Conservation (phyloP, 805 yeast genomes). For the Torulaspora maleeae region DNA sequence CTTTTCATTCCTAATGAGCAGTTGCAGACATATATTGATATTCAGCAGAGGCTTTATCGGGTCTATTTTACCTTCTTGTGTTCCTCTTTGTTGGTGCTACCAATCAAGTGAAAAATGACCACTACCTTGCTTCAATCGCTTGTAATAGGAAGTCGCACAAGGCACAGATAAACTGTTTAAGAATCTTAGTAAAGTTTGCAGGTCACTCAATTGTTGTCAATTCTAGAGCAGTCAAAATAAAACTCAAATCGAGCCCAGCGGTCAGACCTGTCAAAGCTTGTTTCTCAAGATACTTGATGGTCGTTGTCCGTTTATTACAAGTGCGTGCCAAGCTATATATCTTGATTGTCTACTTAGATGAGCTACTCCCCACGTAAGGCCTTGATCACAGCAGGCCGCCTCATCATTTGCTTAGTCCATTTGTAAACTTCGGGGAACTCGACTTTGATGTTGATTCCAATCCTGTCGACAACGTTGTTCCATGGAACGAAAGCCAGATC, state of each 20-base stretch:
- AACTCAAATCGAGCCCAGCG: not conserved
- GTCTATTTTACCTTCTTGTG: not conserved
- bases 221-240: not conserved
- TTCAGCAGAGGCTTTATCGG: not conserved
- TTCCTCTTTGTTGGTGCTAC: not conserved
- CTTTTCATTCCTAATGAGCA: slow-evolving; percentile 11
- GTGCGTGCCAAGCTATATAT: slow-evolving; percentile 2
- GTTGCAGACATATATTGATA: not conserved
- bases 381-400: slow-evolving; percentile 84
- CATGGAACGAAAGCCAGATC: slow-evolving; percentile 93
- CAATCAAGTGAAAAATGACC: not conserved
- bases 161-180: not conserved
- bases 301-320: slow-evolving; percentile 2
- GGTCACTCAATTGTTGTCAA: not conserved
- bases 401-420: slow-evolving; percentile 95
- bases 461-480: slow-evolving; percentile 92
- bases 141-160: not conserved
- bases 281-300: no score
- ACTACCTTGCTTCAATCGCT: not conserved
- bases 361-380: slow-evolving; percentile 68
- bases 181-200: not conserved
- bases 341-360: slow-evolving; percentile 8
- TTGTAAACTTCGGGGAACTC: slow-evolving; percentile 95
- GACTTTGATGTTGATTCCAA: slow-evolving; percentile 78
- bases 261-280: no score